Evolutionary conservation across 106 monocot species (phyloP).

Genomic region (Allium sativum): DNA sequence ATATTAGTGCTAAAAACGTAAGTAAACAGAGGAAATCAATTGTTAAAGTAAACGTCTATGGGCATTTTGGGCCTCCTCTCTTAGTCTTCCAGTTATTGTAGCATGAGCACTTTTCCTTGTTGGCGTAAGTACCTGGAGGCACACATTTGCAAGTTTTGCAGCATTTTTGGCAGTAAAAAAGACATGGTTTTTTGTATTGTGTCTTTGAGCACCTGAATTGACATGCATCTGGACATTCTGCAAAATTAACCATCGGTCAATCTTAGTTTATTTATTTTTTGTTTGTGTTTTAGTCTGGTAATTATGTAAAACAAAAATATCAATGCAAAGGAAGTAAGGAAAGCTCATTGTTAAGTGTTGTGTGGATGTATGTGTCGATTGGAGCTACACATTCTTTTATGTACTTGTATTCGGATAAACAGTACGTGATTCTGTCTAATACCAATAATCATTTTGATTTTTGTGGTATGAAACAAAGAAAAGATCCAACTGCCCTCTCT

Average conservation of each 20-base stretch:
- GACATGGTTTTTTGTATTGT: conserved; percentile 49
- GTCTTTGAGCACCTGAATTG: conserved; percentile 55
- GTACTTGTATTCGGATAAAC: too few species aligned
- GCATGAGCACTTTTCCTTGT: conserved; percentile 72
- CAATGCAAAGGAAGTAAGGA: too few species aligned
- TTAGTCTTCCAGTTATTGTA: conserved; percentile 86
- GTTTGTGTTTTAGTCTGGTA: too few species aligned
- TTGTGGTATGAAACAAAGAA: too few species aligned
- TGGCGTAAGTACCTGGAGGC: conserved; percentile 60
- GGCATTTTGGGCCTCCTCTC: conserved; percentile 68
- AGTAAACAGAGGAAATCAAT: background rate
- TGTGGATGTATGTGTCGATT: too few species aligned
- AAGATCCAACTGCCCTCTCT: too few species aligned
- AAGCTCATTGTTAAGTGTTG: too few species aligned
- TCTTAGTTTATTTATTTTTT: background rate
- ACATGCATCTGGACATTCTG: conserved; percentile 64
- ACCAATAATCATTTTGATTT: too few species aligned
- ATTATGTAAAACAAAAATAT: too few species aligned
- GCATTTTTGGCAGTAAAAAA: conserved; percentile 84
- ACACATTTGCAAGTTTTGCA: conserved; percentile 66
- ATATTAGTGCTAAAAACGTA: background rate
- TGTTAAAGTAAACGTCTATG: conserved; percentile 13
- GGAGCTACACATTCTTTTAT: too few species aligned
- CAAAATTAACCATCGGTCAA: conserved; percentile 3
- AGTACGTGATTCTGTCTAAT: too few species aligned